Evolutionary conservation across 306 rosid species (phyloP).

Genomic region (Prunus campanulata): DNA sequence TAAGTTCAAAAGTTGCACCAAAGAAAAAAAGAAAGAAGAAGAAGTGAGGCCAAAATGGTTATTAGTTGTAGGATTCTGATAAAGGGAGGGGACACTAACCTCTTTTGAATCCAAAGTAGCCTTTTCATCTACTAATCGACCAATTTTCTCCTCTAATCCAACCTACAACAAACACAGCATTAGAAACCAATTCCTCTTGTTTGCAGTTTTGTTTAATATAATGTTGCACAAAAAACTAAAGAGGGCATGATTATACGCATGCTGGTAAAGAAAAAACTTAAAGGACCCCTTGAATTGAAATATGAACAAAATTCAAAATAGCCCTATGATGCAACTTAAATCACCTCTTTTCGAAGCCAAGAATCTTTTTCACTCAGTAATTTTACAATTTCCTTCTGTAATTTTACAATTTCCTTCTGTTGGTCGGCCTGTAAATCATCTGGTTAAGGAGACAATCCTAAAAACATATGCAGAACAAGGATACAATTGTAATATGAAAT

Average conservation of each 20-base stretch:
- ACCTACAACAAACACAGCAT: constrained; percentile 39
- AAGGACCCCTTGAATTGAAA: neutral
- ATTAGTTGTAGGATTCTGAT: neutral
- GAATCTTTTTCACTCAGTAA: constrained; percentile 54
- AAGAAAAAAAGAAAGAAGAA: constrained; percentile 2
- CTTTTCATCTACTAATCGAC: constrained; percentile 28
- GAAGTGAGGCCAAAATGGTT: constrained; percentile 3
- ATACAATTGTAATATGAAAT: constrained; percentile 5
- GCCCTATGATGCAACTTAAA: constrained; percentile 1
- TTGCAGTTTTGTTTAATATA: neutral
- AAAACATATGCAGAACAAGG: constrained; percentile 15
- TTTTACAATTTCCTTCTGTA: constrained; percentile 50
- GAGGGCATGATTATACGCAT: neutral
- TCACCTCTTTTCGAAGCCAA: constrained; percentile 58
- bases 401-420: constrained; percentile 49
- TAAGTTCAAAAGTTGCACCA: constrained; percentile 17
- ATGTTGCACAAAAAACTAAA: neutral
- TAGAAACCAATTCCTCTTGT: constrained; percentile 20
- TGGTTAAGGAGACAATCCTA: constrained; percentile 16
- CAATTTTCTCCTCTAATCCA: constrained; percentile 42
- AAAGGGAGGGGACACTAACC: constrained; percentile 32
- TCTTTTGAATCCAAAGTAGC: constrained; percentile 28
- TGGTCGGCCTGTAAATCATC: constrained; percentile 47
- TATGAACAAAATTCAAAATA: neutral
- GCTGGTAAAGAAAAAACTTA: neutral